Percentiles rank a stretch among this genome's conserved stretches.
Conservation (phyloP, 306 rosid genomes). For the Prunus salicina region DNA sequence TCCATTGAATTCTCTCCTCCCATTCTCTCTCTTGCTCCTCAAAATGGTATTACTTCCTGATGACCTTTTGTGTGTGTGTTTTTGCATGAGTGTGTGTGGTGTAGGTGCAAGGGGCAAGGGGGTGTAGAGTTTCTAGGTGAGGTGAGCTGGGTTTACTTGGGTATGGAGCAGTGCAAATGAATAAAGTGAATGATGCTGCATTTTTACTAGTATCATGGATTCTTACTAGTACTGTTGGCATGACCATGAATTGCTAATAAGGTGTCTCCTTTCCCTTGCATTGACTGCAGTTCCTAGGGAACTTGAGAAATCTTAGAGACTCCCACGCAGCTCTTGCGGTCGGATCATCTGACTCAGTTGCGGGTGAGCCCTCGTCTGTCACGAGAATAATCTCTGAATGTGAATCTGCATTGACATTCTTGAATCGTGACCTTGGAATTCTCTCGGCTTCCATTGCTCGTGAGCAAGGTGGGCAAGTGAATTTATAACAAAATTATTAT, state of each 20-base stretch:
- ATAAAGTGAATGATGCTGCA: not conserved
- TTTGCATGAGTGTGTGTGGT: not conserved
- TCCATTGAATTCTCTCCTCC: not conserved
- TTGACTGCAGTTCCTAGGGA: slow-evolving; percentile 68
- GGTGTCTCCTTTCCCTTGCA: not conserved
- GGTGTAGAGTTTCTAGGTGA: not conserved
- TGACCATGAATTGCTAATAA: not conserved
- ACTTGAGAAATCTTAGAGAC: slow-evolving; percentile 87
- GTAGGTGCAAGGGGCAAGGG: not conserved
- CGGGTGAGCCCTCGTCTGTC: slow-evolving; percentile 85
- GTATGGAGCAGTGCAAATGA: not conserved
- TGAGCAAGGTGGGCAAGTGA: slow-evolving; percentile 59
- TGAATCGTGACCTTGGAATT: slow-evolving; percentile 88
- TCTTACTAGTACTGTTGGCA: not conserved
- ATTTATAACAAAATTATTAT: slow-evolving; percentile 26
- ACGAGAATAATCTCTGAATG: slow-evolving; percentile 86
- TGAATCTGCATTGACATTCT: slow-evolving; percentile 76
- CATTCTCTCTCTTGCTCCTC: not conserved
- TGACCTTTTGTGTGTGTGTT: not conserved
- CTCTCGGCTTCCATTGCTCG: slow-evolving; percentile 96
- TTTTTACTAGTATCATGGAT: not conserved
- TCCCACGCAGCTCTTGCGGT: slow-evolving; percentile 83
- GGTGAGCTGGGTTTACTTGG: not conserved
- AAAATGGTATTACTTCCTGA: not conserved
- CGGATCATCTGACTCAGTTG: slow-evolving; percentile 81